Conservation (phyloP, 495 filamentous ascomycete genomes). For the Penicillium samsonianum region DNA sequence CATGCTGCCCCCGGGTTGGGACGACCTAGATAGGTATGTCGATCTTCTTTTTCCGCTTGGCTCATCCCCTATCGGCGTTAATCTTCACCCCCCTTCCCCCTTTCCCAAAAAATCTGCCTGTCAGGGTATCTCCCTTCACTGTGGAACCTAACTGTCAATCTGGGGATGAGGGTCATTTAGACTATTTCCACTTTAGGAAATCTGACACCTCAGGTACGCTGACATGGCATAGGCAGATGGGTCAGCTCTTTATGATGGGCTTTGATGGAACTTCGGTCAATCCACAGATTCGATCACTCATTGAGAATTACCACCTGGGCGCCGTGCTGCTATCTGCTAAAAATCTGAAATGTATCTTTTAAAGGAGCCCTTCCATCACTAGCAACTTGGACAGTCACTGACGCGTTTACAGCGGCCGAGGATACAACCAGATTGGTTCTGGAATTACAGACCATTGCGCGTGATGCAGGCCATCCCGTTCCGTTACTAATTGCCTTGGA, state of each 20-base stretch:
- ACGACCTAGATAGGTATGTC: slow-evolving; percentile 51
- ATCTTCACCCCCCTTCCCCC: background rate
- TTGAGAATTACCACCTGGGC: slow-evolving; percentile 81
- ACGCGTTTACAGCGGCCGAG: slow-evolving; percentile 64
- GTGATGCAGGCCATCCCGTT: slow-evolving; percentile 80
- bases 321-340: slow-evolving; percentile 86
- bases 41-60: slow-evolving; percentile 21
- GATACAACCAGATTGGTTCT: slow-evolving; percentile 79
- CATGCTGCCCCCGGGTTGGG: slow-evolving; percentile 51
- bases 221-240: slow-evolving; percentile 57
- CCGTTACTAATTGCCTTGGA: slow-evolving; percentile 83
- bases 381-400: slow-evolving; percentile 15
- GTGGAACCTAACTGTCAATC: slow-evolving; percentile 21
- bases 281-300: slow-evolving; percentile 79
- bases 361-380: background rate
- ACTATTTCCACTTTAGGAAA: slow-evolving; percentile 23
- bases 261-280: slow-evolving; percentile 89
- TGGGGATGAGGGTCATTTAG: slow-evolving; percentile 5
- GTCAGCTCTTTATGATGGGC: slow-evolving; percentile 94
- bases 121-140: slow-evolving; percentile 11
- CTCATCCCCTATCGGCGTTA: background rate
- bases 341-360: slow-evolving; percentile 77
- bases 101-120: background rate
- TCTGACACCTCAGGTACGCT: slow-evolving; percentile 22
- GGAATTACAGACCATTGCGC: slow-evolving; percentile 84